Conservation (phyloP, 345 rosid species). For the Excoecaria agallocha region DNA sequence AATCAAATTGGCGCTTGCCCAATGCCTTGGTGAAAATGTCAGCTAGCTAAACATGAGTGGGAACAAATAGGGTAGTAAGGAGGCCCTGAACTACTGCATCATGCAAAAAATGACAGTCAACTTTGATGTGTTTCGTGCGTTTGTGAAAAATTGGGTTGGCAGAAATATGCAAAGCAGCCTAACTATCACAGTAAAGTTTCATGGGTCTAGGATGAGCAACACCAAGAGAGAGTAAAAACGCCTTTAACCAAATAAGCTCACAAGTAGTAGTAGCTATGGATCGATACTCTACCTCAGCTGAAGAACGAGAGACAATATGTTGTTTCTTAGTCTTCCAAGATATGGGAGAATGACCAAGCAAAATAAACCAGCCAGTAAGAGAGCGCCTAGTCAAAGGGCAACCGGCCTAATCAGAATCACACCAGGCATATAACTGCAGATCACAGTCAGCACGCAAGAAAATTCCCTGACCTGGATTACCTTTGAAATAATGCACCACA, state of each 20-base stretch:
- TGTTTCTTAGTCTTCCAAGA: background rate
- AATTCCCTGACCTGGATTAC: background rate
- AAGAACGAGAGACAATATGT: background rate
- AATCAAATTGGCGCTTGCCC: background rate
- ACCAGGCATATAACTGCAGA: background rate
- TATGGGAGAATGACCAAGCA: background rate
- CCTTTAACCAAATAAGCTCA: background rate
- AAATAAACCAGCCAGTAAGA: background rate
- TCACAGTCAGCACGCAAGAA: background rate
- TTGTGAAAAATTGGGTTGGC: background rate
- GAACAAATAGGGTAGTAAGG: background rate
- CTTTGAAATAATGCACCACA: background rate
- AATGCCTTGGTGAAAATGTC: background rate
- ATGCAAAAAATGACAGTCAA: background rate
- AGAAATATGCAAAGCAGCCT: background rate
- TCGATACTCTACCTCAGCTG: background rate
- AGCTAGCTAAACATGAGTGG: background rate
- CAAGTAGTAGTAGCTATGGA: background rate
- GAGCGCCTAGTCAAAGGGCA: background rate
- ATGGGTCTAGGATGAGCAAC: background rate
- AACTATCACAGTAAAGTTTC: background rate
- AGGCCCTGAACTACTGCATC: background rate
- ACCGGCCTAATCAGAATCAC: conserved; percentile 9
- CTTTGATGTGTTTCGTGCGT: background rate
- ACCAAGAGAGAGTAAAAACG: background rate